Evolutionary conservation across 106 monocot species (phyloP).

Genomic region (Dendrobium officinale): DNA sequence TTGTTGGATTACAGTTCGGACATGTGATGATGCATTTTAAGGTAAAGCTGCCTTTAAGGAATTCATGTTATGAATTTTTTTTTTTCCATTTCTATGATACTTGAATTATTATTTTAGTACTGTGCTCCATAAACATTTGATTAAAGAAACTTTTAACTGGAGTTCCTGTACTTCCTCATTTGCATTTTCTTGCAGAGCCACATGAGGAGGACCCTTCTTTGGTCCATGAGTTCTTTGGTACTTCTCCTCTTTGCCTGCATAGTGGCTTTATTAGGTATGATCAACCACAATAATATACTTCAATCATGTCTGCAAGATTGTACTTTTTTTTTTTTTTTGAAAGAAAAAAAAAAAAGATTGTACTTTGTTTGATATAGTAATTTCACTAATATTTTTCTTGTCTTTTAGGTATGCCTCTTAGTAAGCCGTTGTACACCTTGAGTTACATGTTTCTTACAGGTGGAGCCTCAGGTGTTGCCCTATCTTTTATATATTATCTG

Average conservation of each 20-base stretch:
- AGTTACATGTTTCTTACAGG: constrained; percentile 85
- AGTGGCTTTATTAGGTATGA: constrained; percentile 52
- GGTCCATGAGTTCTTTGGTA: constrained; percentile 51
- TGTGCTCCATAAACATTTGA: neutral
- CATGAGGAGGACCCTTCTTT: constrained; percentile 41
- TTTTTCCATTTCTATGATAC: neutral
- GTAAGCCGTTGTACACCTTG: constrained; percentile 87
- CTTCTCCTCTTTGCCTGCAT: constrained; percentile 45
- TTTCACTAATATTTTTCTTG: constrained; percentile 1
- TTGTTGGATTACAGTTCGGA: constrained; percentile 79
- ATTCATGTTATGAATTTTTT: neutral
- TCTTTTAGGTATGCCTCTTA: constrained; percentile 79
- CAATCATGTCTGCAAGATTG: neutral
- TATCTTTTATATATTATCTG: constrained; percentile 56
- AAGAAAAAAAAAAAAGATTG: neutral
- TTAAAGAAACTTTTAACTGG: neutral
- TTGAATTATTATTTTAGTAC: neutral
- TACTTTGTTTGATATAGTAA: neutral
- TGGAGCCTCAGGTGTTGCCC: constrained; percentile 61
- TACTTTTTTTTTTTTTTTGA: neutral
- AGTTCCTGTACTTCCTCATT: constrained; percentile 6
- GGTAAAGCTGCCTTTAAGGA: constrained; percentile 30
- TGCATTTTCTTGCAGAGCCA: constrained; percentile 36
- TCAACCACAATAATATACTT: neutral
- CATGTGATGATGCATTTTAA: constrained; percentile 58